Percentiles rank a stretch among this genome's conserved stretches.
Evolutionary conservation across 805 yeast genomes (phyloP).

Genomic region (Nakazawaea laoshanensis): DNA sequence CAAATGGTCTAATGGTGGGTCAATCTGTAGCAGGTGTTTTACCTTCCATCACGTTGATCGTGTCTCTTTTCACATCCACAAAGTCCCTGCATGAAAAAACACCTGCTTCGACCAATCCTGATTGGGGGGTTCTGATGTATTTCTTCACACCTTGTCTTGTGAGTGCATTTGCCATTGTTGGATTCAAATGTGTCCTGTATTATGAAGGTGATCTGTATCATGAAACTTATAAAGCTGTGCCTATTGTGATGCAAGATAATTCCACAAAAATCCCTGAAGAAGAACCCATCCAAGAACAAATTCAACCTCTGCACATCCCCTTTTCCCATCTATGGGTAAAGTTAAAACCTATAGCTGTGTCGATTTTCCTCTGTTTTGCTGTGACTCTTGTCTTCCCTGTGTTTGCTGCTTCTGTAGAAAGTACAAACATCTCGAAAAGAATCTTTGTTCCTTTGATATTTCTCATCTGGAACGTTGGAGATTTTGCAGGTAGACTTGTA

Average conservation of each 20-base stretch:
- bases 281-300: neutral
- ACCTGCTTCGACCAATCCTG: neutral
- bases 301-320: slow-evolving; percentile 35
- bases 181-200: slow-evolving; percentile 16
- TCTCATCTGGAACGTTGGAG: slow-evolving; percentile 86
- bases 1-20: slow-evolving; percentile 91
- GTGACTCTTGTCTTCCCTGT: slow-evolving; percentile 81
- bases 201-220: slow-evolving; percentile 15
- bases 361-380: slow-evolving; percentile 68
- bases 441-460: slow-evolving; percentile 67
- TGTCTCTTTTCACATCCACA: slow-evolving; percentile 34
- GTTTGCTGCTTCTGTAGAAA: slow-evolving; percentile 67
- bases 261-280: neutral
- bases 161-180: slow-evolving; percentile 9
- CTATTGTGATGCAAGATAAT: slow-evolving; percentile 13
- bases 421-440: slow-evolving; percentile 40
- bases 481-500: slow-evolving; percentile 64
- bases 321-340: slow-evolving; percentile 53
- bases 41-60: slow-evolving; percentile 65
- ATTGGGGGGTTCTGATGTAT: slow-evolving; percentile 21
- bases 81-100: neutral
- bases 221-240: slow-evolving; percentile 17
- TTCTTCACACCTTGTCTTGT: slow-evolving; percentile 22
- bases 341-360: slow-evolving; percentile 51
- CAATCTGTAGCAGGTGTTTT: slow-evolving; percentile 92